Conservation (phyloP, 176 grass and related monocot genomes). For the Saccharum officinarum region DNA sequence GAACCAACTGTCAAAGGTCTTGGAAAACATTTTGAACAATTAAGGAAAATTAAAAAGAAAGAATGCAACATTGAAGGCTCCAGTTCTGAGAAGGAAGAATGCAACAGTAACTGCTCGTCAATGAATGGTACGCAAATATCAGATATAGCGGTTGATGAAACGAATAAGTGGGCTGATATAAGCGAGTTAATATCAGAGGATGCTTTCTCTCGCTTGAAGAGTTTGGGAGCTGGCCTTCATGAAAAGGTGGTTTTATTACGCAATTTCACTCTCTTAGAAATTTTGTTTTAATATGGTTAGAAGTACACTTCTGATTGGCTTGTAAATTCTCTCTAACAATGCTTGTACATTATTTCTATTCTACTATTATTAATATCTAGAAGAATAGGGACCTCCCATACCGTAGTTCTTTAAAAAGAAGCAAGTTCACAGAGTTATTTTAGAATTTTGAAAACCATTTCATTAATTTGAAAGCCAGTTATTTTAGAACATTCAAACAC, state of each 20-base stretch:
- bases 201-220: slow-evolving; percentile 64
- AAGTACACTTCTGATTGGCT: neutral
- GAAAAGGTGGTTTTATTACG: slow-evolving; percentile 62
- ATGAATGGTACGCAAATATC: slow-evolving; percentile 37
- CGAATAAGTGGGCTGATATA: slow-evolving; percentile 44
- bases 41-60: slow-evolving; percentile 92
- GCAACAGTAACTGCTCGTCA: slow-evolving; percentile 24
- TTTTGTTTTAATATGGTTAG: neutral
- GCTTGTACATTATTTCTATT: neutral
- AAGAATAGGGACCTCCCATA: neutral
- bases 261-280: neutral
- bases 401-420: neutral
- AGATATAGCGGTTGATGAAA: slow-evolving; percentile 37
- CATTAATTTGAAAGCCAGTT: neutral
- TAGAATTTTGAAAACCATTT: neutral
- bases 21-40: slow-evolving; percentile 81
- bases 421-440: neutral
- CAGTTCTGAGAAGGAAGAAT: slow-evolving; percentile 64
- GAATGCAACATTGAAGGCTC: slow-evolving; percentile 29
- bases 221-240: slow-evolving; percentile 70
- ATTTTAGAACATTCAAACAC: neutral
- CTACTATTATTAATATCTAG: neutral
- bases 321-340: neutral
- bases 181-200: slow-evolving; percentile 66
- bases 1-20: slow-evolving; percentile 85